Percentiles rank a stretch among this genome's conserved stretches.
These are phyloP conservation scores for Aureobasidium melanogenum DNA, from an alignment of 2,329 filamentous ascomycete species.

Conservation along the genomic window DNA sequence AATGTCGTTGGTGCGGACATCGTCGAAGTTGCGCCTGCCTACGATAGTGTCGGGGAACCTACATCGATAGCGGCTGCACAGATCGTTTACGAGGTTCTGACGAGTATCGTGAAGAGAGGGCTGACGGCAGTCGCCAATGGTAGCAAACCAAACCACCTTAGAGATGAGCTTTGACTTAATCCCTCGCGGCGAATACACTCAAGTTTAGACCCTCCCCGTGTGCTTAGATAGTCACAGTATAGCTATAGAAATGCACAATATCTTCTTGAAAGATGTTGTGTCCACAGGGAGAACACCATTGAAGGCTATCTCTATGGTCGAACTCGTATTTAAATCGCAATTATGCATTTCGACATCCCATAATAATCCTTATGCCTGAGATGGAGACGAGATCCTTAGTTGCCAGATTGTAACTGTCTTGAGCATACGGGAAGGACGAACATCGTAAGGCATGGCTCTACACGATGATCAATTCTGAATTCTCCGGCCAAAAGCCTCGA, in stretches of 20 bases:
- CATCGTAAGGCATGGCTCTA: background rate
- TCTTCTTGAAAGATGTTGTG: too few relatives aligned
- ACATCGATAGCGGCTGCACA: constrained; percentile 80
- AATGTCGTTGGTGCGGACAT: constrained; percentile 85
- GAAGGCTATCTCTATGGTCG: too few relatives aligned
- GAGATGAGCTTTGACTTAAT: background rate
- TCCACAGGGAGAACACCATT: too few relatives aligned
- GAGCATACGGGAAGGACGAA: background rate
- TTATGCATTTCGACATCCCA: too few relatives aligned
- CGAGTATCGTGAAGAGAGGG: constrained; percentile 53
- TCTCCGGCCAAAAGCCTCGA: background rate
- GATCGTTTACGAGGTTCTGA: constrained; percentile 78
- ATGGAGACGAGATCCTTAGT: too few relatives aligned
- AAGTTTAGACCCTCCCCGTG: too few relatives aligned
- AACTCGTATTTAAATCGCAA: too few relatives aligned
- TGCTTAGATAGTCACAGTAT: too few relatives aligned
- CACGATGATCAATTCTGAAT: background rate
- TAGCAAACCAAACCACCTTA: background rate
- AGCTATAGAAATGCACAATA: too few relatives aligned
- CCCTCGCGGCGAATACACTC: too few relatives aligned
- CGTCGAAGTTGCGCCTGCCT: constrained; percentile 79
- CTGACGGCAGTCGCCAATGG: background rate
- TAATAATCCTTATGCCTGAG: too few relatives aligned
- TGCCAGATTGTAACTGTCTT: too few relatives aligned
- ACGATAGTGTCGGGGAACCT: constrained; percentile 70